Conservation (phyloP, 805 yeast species). For the Saturnispora saitoi region DNA sequence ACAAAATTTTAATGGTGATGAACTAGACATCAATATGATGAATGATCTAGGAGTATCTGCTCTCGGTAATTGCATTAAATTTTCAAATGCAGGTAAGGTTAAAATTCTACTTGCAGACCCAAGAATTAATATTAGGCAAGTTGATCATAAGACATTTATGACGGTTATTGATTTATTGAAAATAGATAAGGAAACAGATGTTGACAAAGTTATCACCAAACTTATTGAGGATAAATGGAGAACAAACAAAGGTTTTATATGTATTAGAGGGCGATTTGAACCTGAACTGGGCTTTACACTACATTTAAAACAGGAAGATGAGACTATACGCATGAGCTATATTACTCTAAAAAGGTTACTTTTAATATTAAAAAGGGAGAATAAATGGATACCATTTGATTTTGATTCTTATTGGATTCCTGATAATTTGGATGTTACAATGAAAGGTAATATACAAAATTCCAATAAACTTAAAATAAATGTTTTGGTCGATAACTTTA, state of each 20-base stretch:
- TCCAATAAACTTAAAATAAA: slow-evolving; percentile 40
- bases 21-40: slow-evolving; percentile 43
- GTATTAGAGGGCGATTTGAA: slow-evolving; percentile 27
- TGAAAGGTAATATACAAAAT: slow-evolving; percentile 21
- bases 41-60: slow-evolving; percentile 61
- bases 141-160: slow-evolving; percentile 26
- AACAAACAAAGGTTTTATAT: slow-evolving; percentile 13
- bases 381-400: slow-evolving; percentile 24
- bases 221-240: slow-evolving; percentile 24
- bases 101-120: slow-evolving; percentile 39
- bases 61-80: slow-evolving; percentile 59
- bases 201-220: slow-evolving; percentile 25
- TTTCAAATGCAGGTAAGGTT: slow-evolving; percentile 56
- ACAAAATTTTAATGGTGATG: slow-evolving; percentile 29
- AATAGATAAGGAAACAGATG: slow-evolving; percentile 19
- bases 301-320: slow-evolving; percentile 1
- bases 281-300: slow-evolving; percentile 25
- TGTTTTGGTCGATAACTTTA: slow-evolving; percentile 39
- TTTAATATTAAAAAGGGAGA: slow-evolving; percentile 29
- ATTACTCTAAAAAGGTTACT: slow-evolving; percentile 24
- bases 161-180: slow-evolving; percentile 41
- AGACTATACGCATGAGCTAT: slow-evolving; percentile 15
- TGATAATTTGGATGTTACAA: slow-evolving; percentile 14
- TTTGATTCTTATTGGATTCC: slow-evolving; percentile 26
- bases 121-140: slow-evolving; percentile 36